Percentiles rank a stretch among this genome's conserved stretches.
Evolutionary conservation across 768 basidiomycete species (phyloP).

Genomic region (Pleurotus cornucopiae): DNA sequence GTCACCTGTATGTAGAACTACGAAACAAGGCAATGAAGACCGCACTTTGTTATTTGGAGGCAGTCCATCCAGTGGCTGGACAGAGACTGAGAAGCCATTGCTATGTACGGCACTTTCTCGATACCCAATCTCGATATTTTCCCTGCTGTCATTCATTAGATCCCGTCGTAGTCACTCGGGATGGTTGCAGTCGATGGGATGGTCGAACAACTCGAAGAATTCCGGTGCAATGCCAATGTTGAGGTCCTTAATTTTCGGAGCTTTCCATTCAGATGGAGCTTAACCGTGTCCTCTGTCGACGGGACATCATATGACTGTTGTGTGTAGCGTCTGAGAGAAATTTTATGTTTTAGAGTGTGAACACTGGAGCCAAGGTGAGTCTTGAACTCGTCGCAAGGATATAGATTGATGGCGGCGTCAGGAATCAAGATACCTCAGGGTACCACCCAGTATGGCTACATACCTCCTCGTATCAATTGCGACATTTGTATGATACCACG

Average conservation of each 20-base stretch:
- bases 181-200: no score
- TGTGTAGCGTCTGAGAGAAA: not conserved
- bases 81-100: no score
- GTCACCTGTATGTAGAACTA: slow-evolving; percentile 1
- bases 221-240: not conserved
- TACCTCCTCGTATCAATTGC: no score
- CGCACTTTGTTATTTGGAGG: no score
- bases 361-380: not conserved
- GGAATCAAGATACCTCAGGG: not conserved
- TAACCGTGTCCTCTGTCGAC: not conserved
- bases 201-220: no score
- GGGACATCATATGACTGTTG: not conserved
- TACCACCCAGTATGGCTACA: not conserved
- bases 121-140: not conserved
- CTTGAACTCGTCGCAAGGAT: not conserved
- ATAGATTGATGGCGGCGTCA: slow-evolving; percentile 5
- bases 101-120: not conserved
- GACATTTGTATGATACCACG: no score
- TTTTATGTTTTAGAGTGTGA: not conserved
- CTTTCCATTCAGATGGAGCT: not conserved
- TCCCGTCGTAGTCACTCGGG: no score
- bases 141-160: no score
- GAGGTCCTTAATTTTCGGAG: not conserved
- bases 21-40: not conserved
- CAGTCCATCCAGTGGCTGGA: no score